Evolutionary conservation across 106 monocot genomes (phyloP).

Genomic region (Dioscorea alata): DNA sequence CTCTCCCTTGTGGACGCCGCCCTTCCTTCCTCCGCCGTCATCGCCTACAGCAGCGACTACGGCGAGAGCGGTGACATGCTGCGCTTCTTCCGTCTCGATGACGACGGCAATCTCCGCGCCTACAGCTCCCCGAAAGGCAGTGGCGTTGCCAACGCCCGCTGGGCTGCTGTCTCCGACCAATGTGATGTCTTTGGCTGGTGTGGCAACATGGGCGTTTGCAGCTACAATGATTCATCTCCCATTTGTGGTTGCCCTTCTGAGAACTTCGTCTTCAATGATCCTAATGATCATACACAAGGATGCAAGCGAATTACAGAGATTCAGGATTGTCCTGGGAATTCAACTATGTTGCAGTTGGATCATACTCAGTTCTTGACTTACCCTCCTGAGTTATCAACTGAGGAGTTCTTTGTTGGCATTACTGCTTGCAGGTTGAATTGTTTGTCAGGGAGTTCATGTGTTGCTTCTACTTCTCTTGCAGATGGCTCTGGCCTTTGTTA

Average conservation of each 20-base stretch:
- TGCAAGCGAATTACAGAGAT: constrained; percentile 44
- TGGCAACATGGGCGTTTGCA: constrained; percentile 75
- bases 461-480: constrained; percentile 65
- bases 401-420: constrained; percentile 60
- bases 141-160: constrained; percentile 11
- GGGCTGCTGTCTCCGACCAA: constrained; percentile 79
- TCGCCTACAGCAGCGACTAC: constrained; percentile 80
- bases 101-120: constrained; percentile 75
- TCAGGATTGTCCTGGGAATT: constrained; percentile 41
- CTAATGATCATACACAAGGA: constrained; percentile 30
- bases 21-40: constrained; percentile 16
- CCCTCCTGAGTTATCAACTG: constrained; percentile 34
- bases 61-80: constrained; percentile 45
- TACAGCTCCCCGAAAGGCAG: constrained; percentile 32
- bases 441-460: constrained; percentile 48
- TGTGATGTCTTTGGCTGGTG: constrained; percentile 90
- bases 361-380: constrained; percentile 77
- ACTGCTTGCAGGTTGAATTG: constrained; percentile 64
- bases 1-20: constrained; percentile 30
- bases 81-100: constrained; percentile 58
- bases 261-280: constrained; percentile 46
- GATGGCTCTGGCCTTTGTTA: constrained; percentile 77
- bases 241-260: constrained; percentile 70
- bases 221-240: constrained; percentile 58
- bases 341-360: constrained; percentile 59